phyloP scores from a whole-genome alignment of 805 yeast genomes.

The Hyphopichia homilentoma region DNA sequence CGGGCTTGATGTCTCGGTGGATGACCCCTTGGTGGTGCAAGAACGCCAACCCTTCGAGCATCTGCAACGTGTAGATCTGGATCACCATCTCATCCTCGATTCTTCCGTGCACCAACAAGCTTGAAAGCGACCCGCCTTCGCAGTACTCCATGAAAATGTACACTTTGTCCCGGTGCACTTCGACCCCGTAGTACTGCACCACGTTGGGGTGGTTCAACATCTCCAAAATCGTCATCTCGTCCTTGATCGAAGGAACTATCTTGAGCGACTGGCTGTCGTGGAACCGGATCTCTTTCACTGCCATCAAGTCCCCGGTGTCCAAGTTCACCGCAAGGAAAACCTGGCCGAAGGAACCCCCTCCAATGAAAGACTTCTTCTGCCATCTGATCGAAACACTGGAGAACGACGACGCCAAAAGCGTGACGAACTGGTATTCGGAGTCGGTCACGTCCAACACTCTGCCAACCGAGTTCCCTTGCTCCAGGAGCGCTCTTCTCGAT shows the following conservation, averaged over 20 bases:
- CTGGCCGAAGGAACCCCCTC: conserved; percentile 94
- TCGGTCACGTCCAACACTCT: conserved; percentile 85
- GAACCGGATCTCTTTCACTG: conserved; percentile 91
- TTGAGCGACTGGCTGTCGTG: conserved; percentile 85
- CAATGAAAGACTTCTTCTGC: conserved; percentile 93
- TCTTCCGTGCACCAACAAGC: conserved; percentile 82
- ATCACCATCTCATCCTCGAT: conserved; percentile 93
- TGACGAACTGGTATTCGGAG: conserved; percentile 80
- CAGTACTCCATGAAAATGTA: conserved; percentile 97
- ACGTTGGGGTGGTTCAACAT: conserved; percentile 94
- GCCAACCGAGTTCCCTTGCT: conserved; percentile 57
- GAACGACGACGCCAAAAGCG: conserved; percentile 82
- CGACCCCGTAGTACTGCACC: conserved; percentile 95
- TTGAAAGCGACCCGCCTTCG: conserved; percentile 90
- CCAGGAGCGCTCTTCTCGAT: conserved; percentile 42
- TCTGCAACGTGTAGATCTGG: conserved; percentile 84
- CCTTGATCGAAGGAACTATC: conserved; percentile 84
- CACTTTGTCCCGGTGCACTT: conserved; percentile 92
- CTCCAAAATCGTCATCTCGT: conserved; percentile 94
- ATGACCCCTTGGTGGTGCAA: conserved; percentile 91
- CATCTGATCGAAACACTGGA: conserved; percentile 90
- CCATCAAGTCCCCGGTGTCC: conserved; percentile 94
- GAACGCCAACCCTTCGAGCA: conserved; percentile 93
- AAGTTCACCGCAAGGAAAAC: conserved; percentile 90
- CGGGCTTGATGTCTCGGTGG: conserved; percentile 97